These are phyloP conservation scores for Phaeosphaeriaceae sp. DNA, from an alignment of 2,329 filamentous ascomycete genomes.

Conservation along the genomic window DNA sequence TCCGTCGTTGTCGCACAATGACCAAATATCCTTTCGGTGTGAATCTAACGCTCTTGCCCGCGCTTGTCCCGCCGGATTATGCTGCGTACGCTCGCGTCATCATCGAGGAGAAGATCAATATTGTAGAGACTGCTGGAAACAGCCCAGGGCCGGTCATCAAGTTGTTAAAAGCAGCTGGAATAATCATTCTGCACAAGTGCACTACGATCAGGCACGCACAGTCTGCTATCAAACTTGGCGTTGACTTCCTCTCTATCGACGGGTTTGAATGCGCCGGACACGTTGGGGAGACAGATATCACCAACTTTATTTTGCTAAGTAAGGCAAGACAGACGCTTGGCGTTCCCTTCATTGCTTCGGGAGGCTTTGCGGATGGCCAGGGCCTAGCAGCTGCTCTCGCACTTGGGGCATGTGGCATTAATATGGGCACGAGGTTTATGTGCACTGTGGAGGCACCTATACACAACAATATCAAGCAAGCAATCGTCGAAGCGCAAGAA, in stretches of 20 bases:
- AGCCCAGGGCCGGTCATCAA: constrained; percentile 88
- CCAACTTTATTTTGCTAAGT: constrained; percentile 86
- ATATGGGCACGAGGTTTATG: constrained; percentile 99
- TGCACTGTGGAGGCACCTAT: constrained; percentile 92
- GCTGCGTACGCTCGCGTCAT: constrained; percentile 87
- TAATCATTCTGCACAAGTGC: constrained; percentile 93
- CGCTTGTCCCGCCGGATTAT: constrained; percentile 91
- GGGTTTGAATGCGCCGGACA: constrained; percentile 96
- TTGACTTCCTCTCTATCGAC: constrained; percentile 96
- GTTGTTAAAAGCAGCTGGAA: constrained; percentile 80
- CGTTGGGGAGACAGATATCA: constrained; percentile 86
- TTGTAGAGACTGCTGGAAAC: constrained; percentile 94
- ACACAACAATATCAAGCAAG: constrained; percentile 90
- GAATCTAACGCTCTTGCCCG: constrained; percentile 91
- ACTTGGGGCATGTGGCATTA: constrained; percentile 90
- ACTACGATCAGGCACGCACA: constrained; percentile 93
- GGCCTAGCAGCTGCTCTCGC: constrained; percentile 89
- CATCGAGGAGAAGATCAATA: constrained; percentile 88
- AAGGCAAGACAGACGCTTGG: constrained; percentile 82
- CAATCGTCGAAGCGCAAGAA: constrained; percentile 87
- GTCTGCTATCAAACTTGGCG: constrained; percentile 89
- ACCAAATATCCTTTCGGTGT: constrained; percentile 85
- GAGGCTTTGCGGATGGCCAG: constrained; percentile 93
- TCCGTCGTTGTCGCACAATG: constrained; percentile 81
- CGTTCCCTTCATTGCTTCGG: constrained; percentile 93